These are phyloP conservation scores for Cucurbita maxima DNA, from an alignment of 306 rosid species.

Conservation along the genomic window DNA sequence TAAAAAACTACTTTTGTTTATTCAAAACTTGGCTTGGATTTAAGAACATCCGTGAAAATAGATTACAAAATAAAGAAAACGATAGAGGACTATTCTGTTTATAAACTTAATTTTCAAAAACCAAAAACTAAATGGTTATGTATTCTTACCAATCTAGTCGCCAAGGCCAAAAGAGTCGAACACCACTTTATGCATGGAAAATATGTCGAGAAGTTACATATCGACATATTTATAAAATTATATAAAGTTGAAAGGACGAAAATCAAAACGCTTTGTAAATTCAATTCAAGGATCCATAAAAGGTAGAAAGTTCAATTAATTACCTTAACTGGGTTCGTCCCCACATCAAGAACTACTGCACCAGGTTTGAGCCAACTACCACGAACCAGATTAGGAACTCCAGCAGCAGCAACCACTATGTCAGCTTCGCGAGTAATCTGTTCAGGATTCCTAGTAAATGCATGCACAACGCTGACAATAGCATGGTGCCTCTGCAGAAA, in stretches of 20 bases:
- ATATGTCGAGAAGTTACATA: neutral
- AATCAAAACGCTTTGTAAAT: neutral
- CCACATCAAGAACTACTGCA: conserved; percentile 71
- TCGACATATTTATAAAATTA: neutral
- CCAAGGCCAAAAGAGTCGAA: neutral
- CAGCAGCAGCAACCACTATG: conserved; percentile 75
- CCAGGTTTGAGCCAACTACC: conserved; percentile 87
- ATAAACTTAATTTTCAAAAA: neutral
- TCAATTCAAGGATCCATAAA: neutral
- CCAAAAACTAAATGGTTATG: neutral
- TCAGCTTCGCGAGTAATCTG: conserved; percentile 63
- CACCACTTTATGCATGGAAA: neutral
- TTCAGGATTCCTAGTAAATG: conserved; percentile 60
- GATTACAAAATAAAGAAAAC: too few relatives aligned
- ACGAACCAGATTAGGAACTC: conserved; percentile 80
- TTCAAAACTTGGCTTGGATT: neutral
- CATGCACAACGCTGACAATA: conserved; percentile 64
- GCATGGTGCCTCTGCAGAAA: conserved; percentile 75
- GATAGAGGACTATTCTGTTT: neutral
- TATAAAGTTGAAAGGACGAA: neutral
- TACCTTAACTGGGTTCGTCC: conserved; percentile 81
- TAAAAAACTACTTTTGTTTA: neutral
- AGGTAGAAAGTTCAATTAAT: neutral
- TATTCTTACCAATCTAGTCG: neutral
- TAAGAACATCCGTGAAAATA: too few relatives aligned